Evolutionary conservation across 371 early-diverging fungal species (phyloP).

Genomic region (Actinomucor elegans): DNA sequence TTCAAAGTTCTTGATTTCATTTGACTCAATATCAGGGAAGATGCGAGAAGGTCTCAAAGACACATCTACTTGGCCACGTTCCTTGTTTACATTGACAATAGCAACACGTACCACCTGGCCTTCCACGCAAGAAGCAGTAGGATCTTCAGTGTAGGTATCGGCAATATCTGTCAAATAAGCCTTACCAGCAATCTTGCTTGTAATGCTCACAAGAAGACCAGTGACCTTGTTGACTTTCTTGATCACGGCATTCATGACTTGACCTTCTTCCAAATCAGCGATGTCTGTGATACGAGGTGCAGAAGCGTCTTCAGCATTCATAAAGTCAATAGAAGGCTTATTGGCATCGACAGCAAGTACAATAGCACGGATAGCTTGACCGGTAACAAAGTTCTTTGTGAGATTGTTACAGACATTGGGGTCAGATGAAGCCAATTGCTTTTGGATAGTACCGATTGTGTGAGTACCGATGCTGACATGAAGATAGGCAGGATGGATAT

Average conservation of each 20-base stretch:
- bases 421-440: conserved; percentile 52
- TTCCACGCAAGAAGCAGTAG: conserved; percentile 45
- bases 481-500: conserved; percentile 39
- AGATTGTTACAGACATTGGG: conserved; percentile 44
- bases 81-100: conserved; percentile 51
- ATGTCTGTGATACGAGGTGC: conserved; percentile 34
- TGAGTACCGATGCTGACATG: conserved; percentile 45
- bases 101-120: conserved; percentile 53
- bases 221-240: conserved; percentile 36
- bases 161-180: conserved; percentile 64
- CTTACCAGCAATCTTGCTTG: conserved; percentile 54
- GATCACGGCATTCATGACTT: conserved; percentile 53
- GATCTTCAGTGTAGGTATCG: conserved; percentile 54
- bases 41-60: conserved; percentile 63
- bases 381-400: conserved; percentile 48
- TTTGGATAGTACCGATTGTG: conserved; percentile 47
- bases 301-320: conserved; percentile 30
- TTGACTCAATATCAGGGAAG: conserved; percentile 24
- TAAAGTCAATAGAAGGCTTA: conserved; percentile 35
- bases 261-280: conserved; percentile 52
- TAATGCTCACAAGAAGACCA: conserved; percentile 56
- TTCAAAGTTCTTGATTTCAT: conserved; percentile 46
- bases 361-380: conserved; percentile 58
- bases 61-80: conserved; percentile 58
- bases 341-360: conserved; percentile 50